These are phyloP conservation scores for Termitomyces sp. DNA, from an alignment of 768 basidiomycete species.

Conservation along the genomic window DNA sequence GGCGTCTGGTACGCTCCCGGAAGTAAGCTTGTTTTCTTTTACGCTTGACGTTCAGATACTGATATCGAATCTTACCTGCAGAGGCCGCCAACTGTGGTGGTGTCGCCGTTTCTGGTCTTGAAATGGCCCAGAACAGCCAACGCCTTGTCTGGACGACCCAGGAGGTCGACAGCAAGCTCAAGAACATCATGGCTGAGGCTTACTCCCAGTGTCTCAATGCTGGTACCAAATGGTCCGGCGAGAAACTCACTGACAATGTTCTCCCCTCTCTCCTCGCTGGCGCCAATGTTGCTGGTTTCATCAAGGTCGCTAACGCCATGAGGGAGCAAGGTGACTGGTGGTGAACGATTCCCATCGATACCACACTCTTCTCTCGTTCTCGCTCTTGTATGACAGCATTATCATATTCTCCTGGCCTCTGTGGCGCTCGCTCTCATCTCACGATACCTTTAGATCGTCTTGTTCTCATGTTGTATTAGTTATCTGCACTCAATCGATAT, in stretches of 20 bases:
- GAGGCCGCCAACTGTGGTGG: conserved; percentile 67
- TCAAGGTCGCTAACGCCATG: conserved; percentile 72
- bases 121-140: conserved; percentile 79
- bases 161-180: conserved; percentile 67
- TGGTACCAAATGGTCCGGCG: conserved; percentile 54
- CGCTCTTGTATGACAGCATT: too few species aligned
- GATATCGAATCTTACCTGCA: conserved; percentile 11
- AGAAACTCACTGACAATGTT: conserved; percentile 32
- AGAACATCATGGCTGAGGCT: conserved; percentile 66
- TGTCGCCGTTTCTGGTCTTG: conserved; percentile 74
- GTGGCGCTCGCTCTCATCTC: not conserved
- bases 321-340: conserved; percentile 75
- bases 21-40: conserved; percentile 35
- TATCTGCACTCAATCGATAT: not conserved
- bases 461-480: not conserved
- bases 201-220: conserved; percentile 55
- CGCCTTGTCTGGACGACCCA: conserved; percentile 56
- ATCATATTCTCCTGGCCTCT: not conserved
- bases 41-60: not conserved
- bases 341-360: conserved; percentile 31
- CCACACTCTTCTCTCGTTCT: not conserved
- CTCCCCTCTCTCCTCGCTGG: conserved; percentile 56
- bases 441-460: not conserved
- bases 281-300: conserved; percentile 72
- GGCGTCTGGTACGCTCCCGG: conserved; percentile 73